Base-by-base conservation (phyloP, 768 basidiomycete genomes). In the Boletus pseudopeckii region DNA sequence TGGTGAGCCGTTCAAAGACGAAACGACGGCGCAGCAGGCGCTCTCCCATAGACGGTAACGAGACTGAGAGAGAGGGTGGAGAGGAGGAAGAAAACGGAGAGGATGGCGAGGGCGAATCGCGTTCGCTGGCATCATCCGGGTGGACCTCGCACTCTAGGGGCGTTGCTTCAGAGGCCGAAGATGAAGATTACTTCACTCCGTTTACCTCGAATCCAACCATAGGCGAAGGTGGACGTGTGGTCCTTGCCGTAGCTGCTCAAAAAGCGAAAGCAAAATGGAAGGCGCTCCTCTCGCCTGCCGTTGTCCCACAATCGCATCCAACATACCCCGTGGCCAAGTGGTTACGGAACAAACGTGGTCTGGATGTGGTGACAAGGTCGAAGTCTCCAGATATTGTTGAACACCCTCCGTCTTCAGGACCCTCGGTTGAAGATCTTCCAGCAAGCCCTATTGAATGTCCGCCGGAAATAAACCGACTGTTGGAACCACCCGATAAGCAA, bases 211-310 rank as follows among this genome's bases (percentile, higher is more conserved):
- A 51, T 64, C 67, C 40, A 53, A 68, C 45, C 51, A 50, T 47
- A 38, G 70, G 41, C 63, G 75, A 36, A 61, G 67, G 36, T 69
- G 73, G 66, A 15, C 78, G 76, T 37, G 54, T 72, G 17, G 74
- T 74, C 41, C 53, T 79, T 22, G 62, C 68, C 10, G 49, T 68
- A 18, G 76, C 77, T n/a, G 80, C 77, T 8, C 75, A 77, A 46
- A 81, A 78, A 58, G 83, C 79, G 28, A 85, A 83, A 60, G 66
- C 75, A 38, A 81, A 79, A 63, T 84, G 80, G 79, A 63, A 81
- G 22, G 56, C 79, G 1, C 57, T 85, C 24, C 61, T 82, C 22
- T 74, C 76, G 5, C 70, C 75, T 7, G 36, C 68, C 5, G 45
- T 41, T 32, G 41, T 54, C n/a, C 50, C 77, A 7, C 72, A 71